Percentiles rank a stretch among this genome's conserved stretches.
These are phyloP conservation scores for Colletotrichum nymphaeae DNA, from an alignment of 2,329 filamentous ascomycete genomes.

Conservation along the genomic window DNA sequence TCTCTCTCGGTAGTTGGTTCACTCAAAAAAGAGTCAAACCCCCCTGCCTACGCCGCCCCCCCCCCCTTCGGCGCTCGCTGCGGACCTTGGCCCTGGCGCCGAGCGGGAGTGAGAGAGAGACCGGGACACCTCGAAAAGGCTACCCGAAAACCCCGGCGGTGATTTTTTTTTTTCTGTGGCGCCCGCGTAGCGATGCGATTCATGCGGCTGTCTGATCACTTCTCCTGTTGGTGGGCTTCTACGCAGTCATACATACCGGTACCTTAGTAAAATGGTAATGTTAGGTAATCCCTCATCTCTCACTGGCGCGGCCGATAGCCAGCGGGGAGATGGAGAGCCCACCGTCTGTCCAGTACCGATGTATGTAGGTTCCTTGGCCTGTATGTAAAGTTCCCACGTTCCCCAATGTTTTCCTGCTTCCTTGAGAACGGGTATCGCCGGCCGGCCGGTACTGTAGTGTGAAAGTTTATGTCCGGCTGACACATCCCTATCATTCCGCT, in stretches of 20 bases:
- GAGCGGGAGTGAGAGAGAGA: background rate
- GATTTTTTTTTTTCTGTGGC: background rate
- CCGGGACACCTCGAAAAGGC: background rate
- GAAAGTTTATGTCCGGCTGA: background rate
- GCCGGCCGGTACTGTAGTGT: background rate
- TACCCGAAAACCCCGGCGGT: background rate
- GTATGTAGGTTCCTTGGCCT: background rate
- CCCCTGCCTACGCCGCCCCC: too few species aligned
- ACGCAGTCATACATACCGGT: too few species aligned
- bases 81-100: slow-evolving; percentile 17
- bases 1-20: background rate
- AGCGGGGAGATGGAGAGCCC: background rate
- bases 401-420: background rate
- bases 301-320: slow-evolving; percentile 5
- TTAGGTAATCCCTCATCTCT: slow-evolving; percentile 17
- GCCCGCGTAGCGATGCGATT: background rate
- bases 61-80: slow-evolving; percentile 14
- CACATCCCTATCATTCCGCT: background rate
- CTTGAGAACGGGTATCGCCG: background rate
- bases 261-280: background rate
- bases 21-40: background rate
- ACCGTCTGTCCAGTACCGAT: background rate
- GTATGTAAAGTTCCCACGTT: background rate
- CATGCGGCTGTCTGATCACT: background rate
- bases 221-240: too few species aligned